Conservation (phyloP, 1,139 yeast species). For the Blastobotrys serpentis region DNA sequence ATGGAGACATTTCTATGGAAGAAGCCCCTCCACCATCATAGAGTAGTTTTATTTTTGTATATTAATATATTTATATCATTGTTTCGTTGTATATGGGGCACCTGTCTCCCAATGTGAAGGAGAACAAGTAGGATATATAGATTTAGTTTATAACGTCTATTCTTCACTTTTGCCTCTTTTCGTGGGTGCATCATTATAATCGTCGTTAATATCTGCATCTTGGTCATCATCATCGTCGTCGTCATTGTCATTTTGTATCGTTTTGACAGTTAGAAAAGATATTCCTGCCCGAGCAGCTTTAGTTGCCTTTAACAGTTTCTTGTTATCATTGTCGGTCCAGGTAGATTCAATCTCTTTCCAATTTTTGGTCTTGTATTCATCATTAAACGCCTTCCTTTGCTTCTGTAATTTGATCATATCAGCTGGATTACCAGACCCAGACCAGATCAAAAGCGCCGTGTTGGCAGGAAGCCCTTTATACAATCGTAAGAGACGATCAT, state of each 20-base stretch:
- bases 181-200: neutral
- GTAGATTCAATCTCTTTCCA: constrained; percentile 47
- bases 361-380: constrained; percentile 45
- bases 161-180: constrained; percentile 4
- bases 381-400: constrained; percentile 43
- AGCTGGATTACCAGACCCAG: constrained; percentile 63
- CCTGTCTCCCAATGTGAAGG: no score
- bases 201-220: constrained; percentile 10
- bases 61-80: constrained; percentile 6
- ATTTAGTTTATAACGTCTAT: no score
- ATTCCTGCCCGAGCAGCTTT: constrained; percentile 55
- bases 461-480: constrained; percentile 56
- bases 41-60: constrained; percentile 11
- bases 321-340: constrained; percentile 54
- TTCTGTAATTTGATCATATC: constrained; percentile 51
- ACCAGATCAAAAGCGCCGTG: constrained; percentile 58
- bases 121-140: no score
- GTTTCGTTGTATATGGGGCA: no score
- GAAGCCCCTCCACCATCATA: constrained; percentile 20
- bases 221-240: constrained; percentile 12
- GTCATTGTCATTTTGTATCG: constrained; percentile 17
- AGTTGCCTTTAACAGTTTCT: constrained; percentile 36
- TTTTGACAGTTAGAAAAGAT: constrained; percentile 50
- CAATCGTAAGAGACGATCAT: constrained; percentile 48
- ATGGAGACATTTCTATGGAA: constrained; percentile 27